These are phyloP conservation scores for Strobilomyces confusus DNA, from an alignment of 768 basidiomycete genomes.

Conservation along the genomic window DNA sequence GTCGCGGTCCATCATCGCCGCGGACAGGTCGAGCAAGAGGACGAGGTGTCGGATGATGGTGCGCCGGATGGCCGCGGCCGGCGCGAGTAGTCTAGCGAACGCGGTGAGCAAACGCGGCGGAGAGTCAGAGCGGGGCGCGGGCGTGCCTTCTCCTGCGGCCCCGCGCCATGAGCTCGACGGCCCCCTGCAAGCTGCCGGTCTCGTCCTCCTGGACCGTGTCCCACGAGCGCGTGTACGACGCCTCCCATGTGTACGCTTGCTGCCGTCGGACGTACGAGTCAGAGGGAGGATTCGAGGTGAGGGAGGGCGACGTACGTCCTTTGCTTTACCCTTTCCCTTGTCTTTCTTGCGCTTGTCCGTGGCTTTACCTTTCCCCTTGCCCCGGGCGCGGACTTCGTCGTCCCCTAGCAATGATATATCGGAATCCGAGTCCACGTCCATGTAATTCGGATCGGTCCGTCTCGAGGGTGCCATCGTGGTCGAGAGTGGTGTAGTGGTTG, in stretches of 20 bases:
- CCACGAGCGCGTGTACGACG: conserved; percentile 91
- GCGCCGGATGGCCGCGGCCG: conserved; percentile 83
- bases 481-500: no score
- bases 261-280: conserved; percentile 24
- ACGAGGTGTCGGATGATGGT: conserved; percentile 96
- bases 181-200: conserved; percentile 81
- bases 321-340: conserved; percentile 42
- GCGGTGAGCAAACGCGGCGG: conserved; percentile 1
- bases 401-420: conserved; percentile 63
- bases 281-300: not conserved
- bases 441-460: conserved; percentile 34
- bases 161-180: conserved; percentile 85
- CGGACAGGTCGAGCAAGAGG: conserved; percentile 86
- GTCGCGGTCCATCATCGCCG: conserved; percentile 92
- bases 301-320: conserved; percentile 25
- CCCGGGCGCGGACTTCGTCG: conserved; percentile 43
- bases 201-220: conserved; percentile 97
- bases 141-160: conserved; percentile 77
- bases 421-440: conserved; percentile 67
- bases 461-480: conserved; percentile 24
- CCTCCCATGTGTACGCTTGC: conserved; percentile 96
- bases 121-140: not conserved
- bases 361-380: conserved; percentile 55
- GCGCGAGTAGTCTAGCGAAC: conserved; percentile 64
- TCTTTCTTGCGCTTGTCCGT: conserved; percentile 49